A percentile compares a stretch with the other conserved stretches of the same genome.
These are phyloP conservation scores for Alternaria triticimaculans DNA, from an alignment of 2,329 filamentous ascomycete genomes.

Conservation along the genomic window DNA sequence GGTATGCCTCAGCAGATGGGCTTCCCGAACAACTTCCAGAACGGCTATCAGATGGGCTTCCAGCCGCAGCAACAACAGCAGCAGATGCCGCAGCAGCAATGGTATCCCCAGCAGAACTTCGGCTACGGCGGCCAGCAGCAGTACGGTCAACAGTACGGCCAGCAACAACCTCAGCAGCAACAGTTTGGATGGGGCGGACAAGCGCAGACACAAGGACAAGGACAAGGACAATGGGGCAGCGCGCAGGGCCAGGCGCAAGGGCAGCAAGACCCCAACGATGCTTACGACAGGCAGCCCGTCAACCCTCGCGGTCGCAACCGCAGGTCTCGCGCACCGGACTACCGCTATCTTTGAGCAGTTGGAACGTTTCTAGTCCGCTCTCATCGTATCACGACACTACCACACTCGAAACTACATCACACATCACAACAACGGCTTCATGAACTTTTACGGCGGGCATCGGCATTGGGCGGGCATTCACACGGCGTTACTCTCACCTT, in stretches of 20 bases:
- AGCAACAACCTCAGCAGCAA: slow-evolving; percentile 16
- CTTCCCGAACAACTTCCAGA: slow-evolving; percentile 1
- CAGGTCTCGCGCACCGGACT: slow-evolving; percentile 86
- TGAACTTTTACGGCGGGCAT: slow-evolving; percentile 87
- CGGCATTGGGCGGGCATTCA: background rate
- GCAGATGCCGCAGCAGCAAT: slow-evolving; percentile 6
- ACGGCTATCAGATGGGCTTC: slow-evolving; percentile 21
- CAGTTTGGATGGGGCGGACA: slow-evolving; percentile 18
- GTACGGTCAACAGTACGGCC: slow-evolving; percentile 4
- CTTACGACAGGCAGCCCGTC: slow-evolving; percentile 94
- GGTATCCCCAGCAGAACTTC: slow-evolving; percentile 63
- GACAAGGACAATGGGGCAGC: slow-evolving; percentile 10
- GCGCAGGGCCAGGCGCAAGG: background rate
- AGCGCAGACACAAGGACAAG: background rate
- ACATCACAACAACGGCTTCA: slow-evolving; percentile 72
- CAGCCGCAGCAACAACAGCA: slow-evolving; percentile 9
- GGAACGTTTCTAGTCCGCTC: background rate
- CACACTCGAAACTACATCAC: slow-evolving; percentile 3
- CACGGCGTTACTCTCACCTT: background rate
- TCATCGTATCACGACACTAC: slow-evolving; percentile 1
- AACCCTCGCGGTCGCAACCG: slow-evolving; percentile 87
- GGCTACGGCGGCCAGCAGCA: slow-evolving; percentile 14
- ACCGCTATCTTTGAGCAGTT: slow-evolving; percentile 20
- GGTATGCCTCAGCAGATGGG: slow-evolving; percentile 15
- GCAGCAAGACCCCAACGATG: slow-evolving; percentile 53